These are phyloP conservation scores for Drosera spatulata DNA, from an alignment of 179 eudicot genomes.

Conservation along the genomic window DNA sequence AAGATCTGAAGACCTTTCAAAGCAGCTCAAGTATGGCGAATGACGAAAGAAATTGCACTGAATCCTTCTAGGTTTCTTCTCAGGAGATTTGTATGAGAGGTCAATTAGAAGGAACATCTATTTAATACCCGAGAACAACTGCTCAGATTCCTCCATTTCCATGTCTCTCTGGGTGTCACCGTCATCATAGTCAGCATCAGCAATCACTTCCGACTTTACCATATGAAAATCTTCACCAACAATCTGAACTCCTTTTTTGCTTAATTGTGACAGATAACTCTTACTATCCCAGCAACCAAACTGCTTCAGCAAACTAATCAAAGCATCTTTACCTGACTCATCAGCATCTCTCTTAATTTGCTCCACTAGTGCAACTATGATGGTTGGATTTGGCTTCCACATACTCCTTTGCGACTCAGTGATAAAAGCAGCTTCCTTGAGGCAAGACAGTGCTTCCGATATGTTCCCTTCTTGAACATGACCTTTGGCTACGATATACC, in stretches of 20 bases:
- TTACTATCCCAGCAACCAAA: conserved; percentile 33
- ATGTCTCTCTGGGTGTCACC: too few species aligned
- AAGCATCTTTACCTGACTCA: conserved; percentile 31
- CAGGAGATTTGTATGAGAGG: too few species aligned
- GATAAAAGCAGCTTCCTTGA: conserved; percentile 40
- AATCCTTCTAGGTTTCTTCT: too few species aligned
- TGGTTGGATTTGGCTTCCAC: conserved; percentile 44
- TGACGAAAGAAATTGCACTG: too few species aligned
- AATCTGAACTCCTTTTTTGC: background rate
- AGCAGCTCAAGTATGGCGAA: too few species aligned
- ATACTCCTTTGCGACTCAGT: conserved; percentile 46
- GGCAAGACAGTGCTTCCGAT: conserved; percentile 59
- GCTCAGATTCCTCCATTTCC: too few species aligned
- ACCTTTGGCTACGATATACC: conserved; percentile 67
- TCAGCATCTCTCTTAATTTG: conserved; percentile 33
- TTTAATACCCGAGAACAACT: too few species aligned
- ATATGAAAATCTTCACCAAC: too few species aligned
- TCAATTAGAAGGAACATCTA: too few species aligned
- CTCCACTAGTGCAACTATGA: conserved; percentile 34
- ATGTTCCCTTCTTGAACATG: conserved; percentile 41
- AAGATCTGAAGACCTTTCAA: too few species aligned
- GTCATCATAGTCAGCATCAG: too few species aligned
- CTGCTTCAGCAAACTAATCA: conserved; percentile 43
- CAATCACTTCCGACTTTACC: too few species aligned
- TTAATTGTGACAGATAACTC: conserved; percentile 14